phyloP scores from a whole-genome alignment of 805 yeast species.

The Metschnikowia gruessii region DNA sequence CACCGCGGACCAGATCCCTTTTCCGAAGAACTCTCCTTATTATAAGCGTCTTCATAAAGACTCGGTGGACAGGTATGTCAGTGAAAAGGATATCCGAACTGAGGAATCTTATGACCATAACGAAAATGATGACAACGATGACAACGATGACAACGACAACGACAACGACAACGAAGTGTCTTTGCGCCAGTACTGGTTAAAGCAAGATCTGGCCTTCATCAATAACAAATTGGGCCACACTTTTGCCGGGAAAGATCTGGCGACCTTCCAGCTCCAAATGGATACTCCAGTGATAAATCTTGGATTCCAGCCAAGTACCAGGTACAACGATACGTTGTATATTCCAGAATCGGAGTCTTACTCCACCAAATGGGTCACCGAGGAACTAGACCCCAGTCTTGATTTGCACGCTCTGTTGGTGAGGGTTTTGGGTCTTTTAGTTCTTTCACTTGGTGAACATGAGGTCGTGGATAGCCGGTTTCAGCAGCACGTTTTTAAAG shows the following conservation, averaged over 20 bases:
- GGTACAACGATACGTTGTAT: slow-evolving; percentile 27
- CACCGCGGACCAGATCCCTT: slow-evolving; percentile 31
- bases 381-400: slow-evolving; percentile 25
- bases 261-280: slow-evolving; percentile 32
- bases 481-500: slow-evolving; percentile 20
- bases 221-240: slow-evolving; percentile 32
- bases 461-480: slow-evolving; percentile 35
- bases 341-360: slow-evolving; percentile 37
- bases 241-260: slow-evolving; percentile 25
- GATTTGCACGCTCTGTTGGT: slow-evolving; percentile 37
- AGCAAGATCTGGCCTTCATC: slow-evolving; percentile 32
- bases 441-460: slow-evolving; percentile 37
- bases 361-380: slow-evolving; percentile 31
- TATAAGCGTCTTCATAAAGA: slow-evolving; percentile 20
- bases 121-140: slow-evolving; percentile 20
- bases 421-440: slow-evolving; percentile 35
- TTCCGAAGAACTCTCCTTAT: slow-evolving; percentile 26
- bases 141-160: slow-evolving; percentile 17
- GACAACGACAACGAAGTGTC: slow-evolving; percentile 24
- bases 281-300: slow-evolving; percentile 33
- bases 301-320: slow-evolving; percentile 31
- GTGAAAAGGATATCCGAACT: not conserved
- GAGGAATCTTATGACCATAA: slow-evolving; percentile 12
- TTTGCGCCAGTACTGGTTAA: slow-evolving; percentile 34
- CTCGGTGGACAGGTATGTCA: not conserved